phyloP scores from a whole-genome alignment of 441 rosid species.

The Hura crepitans region DNA sequence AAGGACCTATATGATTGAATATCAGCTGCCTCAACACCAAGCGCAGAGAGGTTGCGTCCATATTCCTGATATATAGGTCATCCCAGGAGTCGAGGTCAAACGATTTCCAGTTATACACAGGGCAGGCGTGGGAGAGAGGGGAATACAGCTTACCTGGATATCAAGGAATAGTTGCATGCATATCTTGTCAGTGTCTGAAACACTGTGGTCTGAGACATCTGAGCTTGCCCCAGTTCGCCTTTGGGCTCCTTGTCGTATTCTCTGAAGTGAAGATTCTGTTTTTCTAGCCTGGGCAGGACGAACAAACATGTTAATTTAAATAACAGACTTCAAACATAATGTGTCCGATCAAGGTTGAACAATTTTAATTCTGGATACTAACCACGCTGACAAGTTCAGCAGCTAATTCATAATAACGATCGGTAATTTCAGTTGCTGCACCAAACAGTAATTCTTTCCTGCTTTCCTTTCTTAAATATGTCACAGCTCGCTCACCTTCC shows the following conservation, averaged over 20 bases:
- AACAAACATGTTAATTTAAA: slow-evolving; percentile 7
- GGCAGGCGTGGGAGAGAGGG: background rate
- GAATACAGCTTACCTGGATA: slow-evolving; percentile 57
- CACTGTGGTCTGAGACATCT: slow-evolving; percentile 67
- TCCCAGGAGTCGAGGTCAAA: background rate
- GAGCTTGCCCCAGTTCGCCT: slow-evolving; percentile 86
- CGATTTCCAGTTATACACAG: background rate
- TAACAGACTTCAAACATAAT: background rate
- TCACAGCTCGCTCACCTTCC: slow-evolving; percentile 67
- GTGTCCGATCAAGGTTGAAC: slow-evolving; percentile 1
- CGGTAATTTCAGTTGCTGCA: slow-evolving; percentile 65
- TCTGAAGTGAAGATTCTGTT: slow-evolving; percentile 84
- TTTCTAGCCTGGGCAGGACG: slow-evolving; percentile 62
- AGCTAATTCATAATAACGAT: slow-evolving; percentile 72
- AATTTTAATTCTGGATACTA: slow-evolving; percentile 30
- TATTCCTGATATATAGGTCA: slow-evolving; percentile 54
- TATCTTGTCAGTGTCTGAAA: slow-evolving; percentile 82
- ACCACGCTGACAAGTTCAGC: slow-evolving; percentile 84
- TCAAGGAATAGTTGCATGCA: slow-evolving; percentile 95
- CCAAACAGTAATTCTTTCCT: slow-evolving; percentile 48
- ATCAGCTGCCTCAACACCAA: slow-evolving; percentile 70
- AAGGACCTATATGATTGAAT: slow-evolving; percentile 62
- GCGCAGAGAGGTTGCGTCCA: slow-evolving; percentile 61
- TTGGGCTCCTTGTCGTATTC: slow-evolving; percentile 84
- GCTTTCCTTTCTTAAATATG: slow-evolving; percentile 56